These are phyloP conservation scores for Cryptococcus neoformans DNA, from an alignment of 1,284 basidiomycete genomes.

Conservation along the genomic window DNA sequence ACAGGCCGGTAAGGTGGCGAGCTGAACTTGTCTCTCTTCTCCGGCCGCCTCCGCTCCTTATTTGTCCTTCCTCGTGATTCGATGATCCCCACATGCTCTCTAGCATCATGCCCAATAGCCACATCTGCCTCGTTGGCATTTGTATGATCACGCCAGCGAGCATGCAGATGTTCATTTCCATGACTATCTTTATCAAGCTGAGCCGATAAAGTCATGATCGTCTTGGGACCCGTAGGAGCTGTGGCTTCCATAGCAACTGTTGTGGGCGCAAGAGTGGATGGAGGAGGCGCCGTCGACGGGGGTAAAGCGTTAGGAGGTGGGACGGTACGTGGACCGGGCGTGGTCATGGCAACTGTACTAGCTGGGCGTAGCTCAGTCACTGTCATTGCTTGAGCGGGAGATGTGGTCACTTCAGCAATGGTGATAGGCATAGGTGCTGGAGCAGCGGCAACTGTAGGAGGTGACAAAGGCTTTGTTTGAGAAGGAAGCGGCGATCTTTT, in stretches of 20 bases:
- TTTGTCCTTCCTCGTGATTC: constrained; percentile 5
- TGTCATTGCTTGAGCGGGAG: neutral
- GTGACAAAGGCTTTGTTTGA: neutral
- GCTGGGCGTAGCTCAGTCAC: neutral
- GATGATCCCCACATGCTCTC: neutral
- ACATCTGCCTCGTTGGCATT: constrained; percentile 12
- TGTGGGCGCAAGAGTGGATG: neutral
- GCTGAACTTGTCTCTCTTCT: constrained; percentile 15
- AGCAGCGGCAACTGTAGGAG: neutral
- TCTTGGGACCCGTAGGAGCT: constrained; percentile 17
- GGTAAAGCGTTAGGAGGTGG: neutral
- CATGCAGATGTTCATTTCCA: constrained; percentile 34
- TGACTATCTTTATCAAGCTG: constrained; percentile 26
- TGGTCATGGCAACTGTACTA: neutral
- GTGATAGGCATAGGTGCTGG: neutral
- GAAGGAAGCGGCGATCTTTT: constrained; percentile 16
- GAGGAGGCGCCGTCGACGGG: neutral
- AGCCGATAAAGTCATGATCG: constrained; percentile 29
- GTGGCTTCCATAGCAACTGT: neutral
- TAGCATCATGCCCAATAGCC: constrained; percentile 3
- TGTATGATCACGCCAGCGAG: constrained; percentile 26
- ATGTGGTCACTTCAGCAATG: too few relatives aligned
- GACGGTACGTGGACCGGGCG: neutral
- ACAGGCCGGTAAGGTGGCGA: constrained; percentile 21
- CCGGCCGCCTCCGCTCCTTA: constrained; percentile 16